Evolutionary conservation across 495 filamentous ascomycete species (phyloP).

Genomic region (Tuber magnatum): DNA sequence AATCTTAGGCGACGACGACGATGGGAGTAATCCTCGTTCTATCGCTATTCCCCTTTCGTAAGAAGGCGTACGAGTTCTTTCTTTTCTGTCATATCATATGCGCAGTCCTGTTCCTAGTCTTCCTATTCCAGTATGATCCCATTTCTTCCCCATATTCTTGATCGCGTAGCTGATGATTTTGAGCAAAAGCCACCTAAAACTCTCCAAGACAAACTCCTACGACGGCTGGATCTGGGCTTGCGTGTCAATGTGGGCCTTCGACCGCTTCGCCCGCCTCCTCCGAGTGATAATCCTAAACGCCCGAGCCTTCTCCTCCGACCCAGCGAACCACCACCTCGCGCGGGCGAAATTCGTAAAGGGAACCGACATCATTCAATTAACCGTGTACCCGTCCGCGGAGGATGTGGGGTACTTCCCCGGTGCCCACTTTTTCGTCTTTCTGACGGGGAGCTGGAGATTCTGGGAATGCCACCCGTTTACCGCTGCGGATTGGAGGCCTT

Average conservation of each 20-base stretch:
- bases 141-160: not conserved
- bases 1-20: conserved; percentile 45
- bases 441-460: conserved; percentile 45
- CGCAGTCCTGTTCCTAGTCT: conserved; percentile 48
- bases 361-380: conserved; percentile 50
- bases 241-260: conserved; percentile 49
- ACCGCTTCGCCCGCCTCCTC: conserved; percentile 48
- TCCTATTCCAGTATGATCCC: conserved; percentile 49
- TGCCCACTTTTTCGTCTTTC: conserved; percentile 54
- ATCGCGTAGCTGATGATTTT: conserved; percentile 11
- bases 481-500: conserved; percentile 46
- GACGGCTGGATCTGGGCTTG: conserved; percentile 51
- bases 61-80: conserved; percentile 51
- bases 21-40: conserved; percentile 48
- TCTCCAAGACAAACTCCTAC: conserved; percentile 48
- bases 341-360: conserved; percentile 45
- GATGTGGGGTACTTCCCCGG: conserved; percentile 46
- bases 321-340: conserved; percentile 39
- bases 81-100: conserved; percentile 51
- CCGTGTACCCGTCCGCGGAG: conserved; percentile 42
- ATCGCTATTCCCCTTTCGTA: conserved; percentile 48
- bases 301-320: conserved; percentile 32
- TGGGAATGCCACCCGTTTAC: conserved; percentile 61
- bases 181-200: conserved; percentile 45
- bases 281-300: conserved; percentile 50